Evolutionary conservation across 805 yeast genomes (phyloP).

Genomic region (Kodamaea kakaduensis): DNA sequence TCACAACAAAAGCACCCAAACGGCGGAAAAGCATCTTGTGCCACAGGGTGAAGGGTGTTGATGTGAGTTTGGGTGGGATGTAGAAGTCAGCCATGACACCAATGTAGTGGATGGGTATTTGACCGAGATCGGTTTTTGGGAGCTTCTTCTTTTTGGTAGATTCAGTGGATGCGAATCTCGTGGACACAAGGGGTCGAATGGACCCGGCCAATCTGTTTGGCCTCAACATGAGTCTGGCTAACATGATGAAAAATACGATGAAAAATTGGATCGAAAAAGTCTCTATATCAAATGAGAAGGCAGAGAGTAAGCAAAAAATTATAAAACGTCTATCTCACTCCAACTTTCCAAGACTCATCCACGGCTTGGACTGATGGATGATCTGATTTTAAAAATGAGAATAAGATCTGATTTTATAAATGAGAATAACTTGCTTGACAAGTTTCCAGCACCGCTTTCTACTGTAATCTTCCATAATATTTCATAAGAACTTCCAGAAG

Average conservation of each 20-base stretch:
- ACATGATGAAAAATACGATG: not conserved
- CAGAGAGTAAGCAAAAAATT: too few species aligned
- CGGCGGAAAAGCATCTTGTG: conserved; percentile 52
- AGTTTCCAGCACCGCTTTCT: too few species aligned
- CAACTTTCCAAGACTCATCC: too few species aligned
- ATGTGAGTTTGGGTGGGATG: conserved; percentile 34
- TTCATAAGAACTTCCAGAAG: too few species aligned
- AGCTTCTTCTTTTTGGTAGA: conserved; percentile 14
- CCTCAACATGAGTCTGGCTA: conserved; percentile 3
- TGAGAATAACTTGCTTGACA: too few species aligned
- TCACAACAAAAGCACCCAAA: conserved; percentile 62
- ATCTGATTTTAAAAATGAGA: too few species aligned
- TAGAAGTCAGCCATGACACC: conserved; percentile 43
- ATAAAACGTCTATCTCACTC: too few species aligned
- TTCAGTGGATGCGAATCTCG: conserved; percentile 6
- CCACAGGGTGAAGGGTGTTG: conserved; percentile 31
- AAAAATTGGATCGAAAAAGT: conserved; percentile 2
- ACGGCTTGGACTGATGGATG: too few species aligned
- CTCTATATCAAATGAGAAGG: too few species aligned
- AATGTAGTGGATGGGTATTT: conserved; percentile 35
- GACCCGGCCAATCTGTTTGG: not conserved
- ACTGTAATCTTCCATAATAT: too few species aligned
- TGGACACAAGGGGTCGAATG: too few species aligned
- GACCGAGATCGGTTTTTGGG: conserved; percentile 29
- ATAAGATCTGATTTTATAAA: too few species aligned